These are phyloP conservation scores for Sporodiniella umbellata DNA, from an alignment of 371 early-diverging fungal species.

Conservation along the genomic window DNA sequence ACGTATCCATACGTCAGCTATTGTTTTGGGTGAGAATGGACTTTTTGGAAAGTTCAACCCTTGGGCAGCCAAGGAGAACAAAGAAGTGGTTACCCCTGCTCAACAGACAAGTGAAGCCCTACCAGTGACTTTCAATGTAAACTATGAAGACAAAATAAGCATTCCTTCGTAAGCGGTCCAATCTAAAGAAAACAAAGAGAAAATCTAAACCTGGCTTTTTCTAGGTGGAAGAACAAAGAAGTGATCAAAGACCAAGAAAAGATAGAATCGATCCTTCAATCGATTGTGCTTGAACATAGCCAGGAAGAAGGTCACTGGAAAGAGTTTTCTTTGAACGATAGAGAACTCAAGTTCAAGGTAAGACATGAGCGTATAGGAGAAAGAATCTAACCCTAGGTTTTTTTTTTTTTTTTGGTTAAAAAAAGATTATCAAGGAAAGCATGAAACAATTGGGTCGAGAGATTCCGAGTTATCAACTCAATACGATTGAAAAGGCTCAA, in stretches of 20 bases:
- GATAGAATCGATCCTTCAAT: slow-evolving; percentile 26
- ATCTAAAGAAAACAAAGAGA: too few relatives aligned
- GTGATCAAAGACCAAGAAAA: slow-evolving; percentile 22
- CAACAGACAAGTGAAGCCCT: slow-evolving; percentile 9
- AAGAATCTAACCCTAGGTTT: neutral
- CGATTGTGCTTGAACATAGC: slow-evolving; percentile 30
- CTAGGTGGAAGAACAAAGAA: slow-evolving; percentile 32
- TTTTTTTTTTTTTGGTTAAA: too few relatives aligned
- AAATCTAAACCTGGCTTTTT: too few relatives aligned
- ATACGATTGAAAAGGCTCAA: slow-evolving; percentile 26
- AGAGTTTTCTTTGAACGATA: slow-evolving; percentile 13
- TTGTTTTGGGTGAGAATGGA: slow-evolving; percentile 14
- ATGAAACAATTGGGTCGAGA: slow-evolving; percentile 42
- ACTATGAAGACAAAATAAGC: slow-evolving; percentile 26
- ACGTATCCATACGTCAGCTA: slow-evolving; percentile 12
- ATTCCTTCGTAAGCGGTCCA: slow-evolving; percentile 33
- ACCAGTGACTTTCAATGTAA: slow-evolving; percentile 28
- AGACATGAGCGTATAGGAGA: neutral
- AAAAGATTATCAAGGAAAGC: slow-evolving; percentile 37
- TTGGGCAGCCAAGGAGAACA: slow-evolving; percentile 37
- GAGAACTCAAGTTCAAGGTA: slow-evolving; percentile 36
- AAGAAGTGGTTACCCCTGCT: slow-evolving; percentile 18
- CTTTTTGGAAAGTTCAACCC: slow-evolving; percentile 43
- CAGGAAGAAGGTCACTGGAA: slow-evolving; percentile 30
- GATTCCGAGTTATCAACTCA: slow-evolving; percentile 34